A percentile compares a stretch with the other conserved stretches of the same genome.
These are phyloP conservation scores for Talaromyces proteolyticus DNA, from an alignment of 495 filamentous ascomycete genomes.

Conservation along the genomic window DNA sequence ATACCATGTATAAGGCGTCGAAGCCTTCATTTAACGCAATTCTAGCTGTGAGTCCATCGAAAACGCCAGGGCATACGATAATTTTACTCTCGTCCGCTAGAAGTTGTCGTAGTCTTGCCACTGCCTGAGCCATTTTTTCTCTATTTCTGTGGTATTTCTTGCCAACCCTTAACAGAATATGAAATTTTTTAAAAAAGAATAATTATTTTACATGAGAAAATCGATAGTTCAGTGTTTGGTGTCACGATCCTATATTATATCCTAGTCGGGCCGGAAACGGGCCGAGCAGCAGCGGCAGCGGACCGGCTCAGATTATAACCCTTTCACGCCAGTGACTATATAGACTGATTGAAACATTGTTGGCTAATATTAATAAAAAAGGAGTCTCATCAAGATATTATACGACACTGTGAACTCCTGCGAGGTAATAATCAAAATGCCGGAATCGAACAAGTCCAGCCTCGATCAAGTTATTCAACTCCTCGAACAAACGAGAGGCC, in stretches of 20 bases:
- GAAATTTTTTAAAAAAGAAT: no score
- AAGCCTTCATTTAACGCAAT: conserved; percentile 48
- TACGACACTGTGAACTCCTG: not conserved
- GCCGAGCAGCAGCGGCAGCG: no score
- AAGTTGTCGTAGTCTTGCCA: conserved; percentile 9
- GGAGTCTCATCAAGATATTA: no score
- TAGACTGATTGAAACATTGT: no score
- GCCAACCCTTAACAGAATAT: not conserved
- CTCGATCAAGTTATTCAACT: not conserved
- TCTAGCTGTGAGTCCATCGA: conserved; percentile 58
- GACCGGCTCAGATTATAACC: no score
- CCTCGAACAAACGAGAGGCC: not conserved
- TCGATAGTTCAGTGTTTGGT: no score
- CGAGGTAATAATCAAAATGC: not conserved
- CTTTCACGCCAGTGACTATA: no score
- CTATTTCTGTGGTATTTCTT: not conserved
- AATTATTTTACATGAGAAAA: no score
- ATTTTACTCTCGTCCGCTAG: conserved; percentile 9
- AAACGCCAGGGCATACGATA: conserved; percentile 50
- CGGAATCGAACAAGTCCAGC: not conserved
- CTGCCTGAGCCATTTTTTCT: conserved; percentile 7
- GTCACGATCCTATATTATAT: no score
- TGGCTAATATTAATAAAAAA: no score
- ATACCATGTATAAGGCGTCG: conserved; percentile 50
- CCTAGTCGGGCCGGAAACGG: no score